Base-by-base conservation (phyloP, 2,329 filamentous ascomycete species). In the Fusarium duplospermum region DNA sequence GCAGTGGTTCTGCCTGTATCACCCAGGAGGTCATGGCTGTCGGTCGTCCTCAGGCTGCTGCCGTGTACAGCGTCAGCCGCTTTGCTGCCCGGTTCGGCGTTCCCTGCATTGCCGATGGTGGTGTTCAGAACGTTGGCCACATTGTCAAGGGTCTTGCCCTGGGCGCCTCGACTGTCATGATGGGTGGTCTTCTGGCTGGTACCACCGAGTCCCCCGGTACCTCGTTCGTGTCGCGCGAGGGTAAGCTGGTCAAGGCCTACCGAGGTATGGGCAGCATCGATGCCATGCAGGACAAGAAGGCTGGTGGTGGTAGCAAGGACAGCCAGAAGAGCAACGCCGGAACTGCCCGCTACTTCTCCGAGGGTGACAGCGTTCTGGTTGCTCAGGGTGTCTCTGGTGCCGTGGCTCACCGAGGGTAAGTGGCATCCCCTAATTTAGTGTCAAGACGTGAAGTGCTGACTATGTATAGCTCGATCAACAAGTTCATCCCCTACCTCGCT, bases 1-100 rank as follows among this genome's bases (percentile, higher is more conserved):
- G 96, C 78, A 97, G 94, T 82, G 96, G 96, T 81, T 97, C 94
- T 81, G 96, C 96, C 81, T 99, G 96, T 86, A 99, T 99, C 79
- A 99, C 96, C 66, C 96, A 99, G 86, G 96, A 99, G 87, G 97
- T 99, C 82, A 99, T 99, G 96, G 96, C 96, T 77, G 96, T 99
- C 59, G 96, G 97, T 69, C 93, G 96, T 80, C 96, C 96, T 67
- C 96, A 99, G 86, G 96, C 97, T 47, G 94, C 95, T 31, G 92
- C 96, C 50, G 96, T 99, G 69, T 95, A 93, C 88, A 94, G 92
- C 77, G 96, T 99, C 79, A 92, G 94, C 80, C 88, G 91, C 63
- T 99, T 99, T 80, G 96, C 96, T 62, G 93, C 93, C 67, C 92
- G 92, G 77, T 99, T 99, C 80, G 96, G 97, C 72, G 95, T 99